Evolutionary conservation across 352 stramenopile species (phyloP).

Genomic region (Thraustochytrium striatum): DNA sequence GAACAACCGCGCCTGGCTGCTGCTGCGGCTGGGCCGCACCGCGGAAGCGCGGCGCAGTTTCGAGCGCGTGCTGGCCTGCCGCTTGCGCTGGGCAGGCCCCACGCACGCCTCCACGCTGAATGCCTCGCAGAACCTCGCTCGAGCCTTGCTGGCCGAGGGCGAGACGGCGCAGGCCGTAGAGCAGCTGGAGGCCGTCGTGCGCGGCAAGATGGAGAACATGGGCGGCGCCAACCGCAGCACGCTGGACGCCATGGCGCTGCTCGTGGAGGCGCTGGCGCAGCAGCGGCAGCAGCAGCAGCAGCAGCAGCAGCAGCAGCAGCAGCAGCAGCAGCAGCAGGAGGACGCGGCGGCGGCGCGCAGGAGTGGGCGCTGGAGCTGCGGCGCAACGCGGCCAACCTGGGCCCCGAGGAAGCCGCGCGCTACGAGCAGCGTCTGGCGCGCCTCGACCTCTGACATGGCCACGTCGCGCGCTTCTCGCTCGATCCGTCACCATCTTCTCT

Average conservation of each 20-base stretch:
- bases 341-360: too few relatives aligned
- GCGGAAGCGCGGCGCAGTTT: background rate
- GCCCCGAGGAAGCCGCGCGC: too few relatives aligned
- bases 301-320: too few relatives aligned
- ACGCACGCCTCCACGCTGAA: background rate
- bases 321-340: too few relatives aligned
- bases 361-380: too few relatives aligned
- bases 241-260: background rate
- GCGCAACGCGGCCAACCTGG: too few relatives aligned
- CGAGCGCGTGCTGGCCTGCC: background rate
- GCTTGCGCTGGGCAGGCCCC: background rate
- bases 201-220: background rate
- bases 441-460: too few relatives aligned
- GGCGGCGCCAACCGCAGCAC: background rate
- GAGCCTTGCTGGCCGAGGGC: background rate
- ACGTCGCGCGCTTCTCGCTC: too few relatives aligned
- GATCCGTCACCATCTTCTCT: too few relatives aligned
- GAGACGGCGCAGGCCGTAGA: background rate
- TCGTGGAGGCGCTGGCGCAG: background rate
- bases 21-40: background rate
- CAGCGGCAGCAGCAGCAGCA: too few relatives aligned
- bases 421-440: too few relatives aligned
- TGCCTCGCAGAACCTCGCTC: background rate
- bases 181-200: background rate
- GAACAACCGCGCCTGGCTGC: background rate